A percentile compares a stretch with the other conserved stretches of the same genome.
Evolutionary conservation across 2,329 filamentous ascomycete species (phyloP).

Genomic region (Neofusicoccum sp.): DNA sequence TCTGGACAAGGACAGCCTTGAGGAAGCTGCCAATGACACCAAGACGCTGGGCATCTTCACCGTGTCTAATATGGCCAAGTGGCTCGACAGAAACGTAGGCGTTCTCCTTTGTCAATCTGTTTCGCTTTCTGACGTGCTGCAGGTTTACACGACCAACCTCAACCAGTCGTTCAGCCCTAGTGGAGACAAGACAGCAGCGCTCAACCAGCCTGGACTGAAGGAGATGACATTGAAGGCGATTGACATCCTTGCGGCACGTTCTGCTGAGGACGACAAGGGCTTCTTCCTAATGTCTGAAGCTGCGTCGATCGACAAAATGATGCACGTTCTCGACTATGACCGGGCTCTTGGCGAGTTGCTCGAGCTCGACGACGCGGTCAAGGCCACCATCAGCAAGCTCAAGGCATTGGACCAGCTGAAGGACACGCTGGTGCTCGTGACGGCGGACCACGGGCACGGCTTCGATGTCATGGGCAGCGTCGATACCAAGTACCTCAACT

Average conservation of each 20-base stretch:
- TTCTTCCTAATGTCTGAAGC: conserved; percentile 89
- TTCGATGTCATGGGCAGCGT: conserved; percentile 83
- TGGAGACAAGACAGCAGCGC: conserved; percentile 62
- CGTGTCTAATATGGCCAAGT: conserved; percentile 72
- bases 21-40: conserved; percentile 55
- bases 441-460: conserved; percentile 85
- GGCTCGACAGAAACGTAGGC: conserved; percentile 72
- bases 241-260: conserved; percentile 67
- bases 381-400: conserved; percentile 70
- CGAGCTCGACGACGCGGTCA: conserved; percentile 80
- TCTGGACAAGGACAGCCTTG: conserved; percentile 70
- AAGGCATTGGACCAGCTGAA: conserved; percentile 64
- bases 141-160: conserved; percentile 69
- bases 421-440: conserved; percentile 75
- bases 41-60: conserved; percentile 77
- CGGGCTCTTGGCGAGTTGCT: conserved; percentile 80
- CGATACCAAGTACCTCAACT: conserved; percentile 73
- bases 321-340: conserved; percentile 82
- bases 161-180: conserved; percentile 67
- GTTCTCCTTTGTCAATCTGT: background rate
- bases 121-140: background rate
- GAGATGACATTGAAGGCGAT: conserved; percentile 89
- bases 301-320: conserved; percentile 85
- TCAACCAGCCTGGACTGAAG: conserved; percentile 78
- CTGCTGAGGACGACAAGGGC: conserved; percentile 59